Conservation (phyloP, 441 rosid genomes). For the Pelargonium citronellum region DNA sequence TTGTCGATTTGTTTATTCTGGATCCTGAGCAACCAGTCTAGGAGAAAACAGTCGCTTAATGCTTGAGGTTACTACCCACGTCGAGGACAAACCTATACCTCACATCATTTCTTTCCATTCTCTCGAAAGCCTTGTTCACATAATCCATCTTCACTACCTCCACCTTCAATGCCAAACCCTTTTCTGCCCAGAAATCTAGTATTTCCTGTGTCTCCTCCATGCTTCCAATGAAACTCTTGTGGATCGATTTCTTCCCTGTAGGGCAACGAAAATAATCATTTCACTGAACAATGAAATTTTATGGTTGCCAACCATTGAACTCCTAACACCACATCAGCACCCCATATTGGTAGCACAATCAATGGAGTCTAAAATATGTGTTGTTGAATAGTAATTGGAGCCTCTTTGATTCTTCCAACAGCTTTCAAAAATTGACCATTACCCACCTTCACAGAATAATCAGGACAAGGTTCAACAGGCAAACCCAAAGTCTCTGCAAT, state of each 20-base stretch:
- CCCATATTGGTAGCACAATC: no score
- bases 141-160: conserved; percentile 40
- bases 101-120: conserved; percentile 42
- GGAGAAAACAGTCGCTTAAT: neutral
- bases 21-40: neutral
- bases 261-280: neutral
- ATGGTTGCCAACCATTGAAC: no score
- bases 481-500: no score
- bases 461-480: no score
- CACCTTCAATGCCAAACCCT: conserved; percentile 32
- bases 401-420: no score
- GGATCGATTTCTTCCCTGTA: conserved; percentile 33
- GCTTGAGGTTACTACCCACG: conserved; percentile 30
- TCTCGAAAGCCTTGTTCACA: conserved; percentile 36
- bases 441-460: no score
- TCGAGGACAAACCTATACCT: conserved; percentile 41
- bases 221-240: conserved; percentile 39
- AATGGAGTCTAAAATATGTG: no score
- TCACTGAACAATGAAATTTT: no score
- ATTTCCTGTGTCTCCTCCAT: conserved; percentile 37
- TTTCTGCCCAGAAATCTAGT: conserved; percentile 36
- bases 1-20: neutral
- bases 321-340: no score
- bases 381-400: no score
- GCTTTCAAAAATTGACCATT: no score